phyloP scores from a whole-genome alignment of 1,139 yeast species.

The Lodderomyces elongisporus region DNA sequence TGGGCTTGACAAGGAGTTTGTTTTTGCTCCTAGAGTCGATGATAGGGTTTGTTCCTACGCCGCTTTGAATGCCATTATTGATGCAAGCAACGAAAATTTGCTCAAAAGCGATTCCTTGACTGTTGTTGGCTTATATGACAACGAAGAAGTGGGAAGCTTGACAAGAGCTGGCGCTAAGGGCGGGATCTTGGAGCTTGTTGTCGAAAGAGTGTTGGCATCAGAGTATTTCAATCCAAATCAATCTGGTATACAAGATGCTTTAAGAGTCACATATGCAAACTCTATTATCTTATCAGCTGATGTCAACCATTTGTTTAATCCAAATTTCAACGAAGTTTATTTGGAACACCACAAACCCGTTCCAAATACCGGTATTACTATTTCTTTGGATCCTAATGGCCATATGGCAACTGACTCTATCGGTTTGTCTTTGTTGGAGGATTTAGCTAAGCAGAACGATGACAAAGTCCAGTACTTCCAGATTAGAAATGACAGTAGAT shows the following conservation, averaged over 20 bases:
- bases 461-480: conserved; percentile 38
- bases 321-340: conserved; percentile 36
- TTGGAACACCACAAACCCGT: conserved; percentile 36
- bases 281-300: conserved; percentile 41
- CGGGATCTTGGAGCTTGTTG: conserved; percentile 31
- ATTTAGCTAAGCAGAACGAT: conserved; percentile 25
- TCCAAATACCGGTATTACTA: conserved; percentile 39
- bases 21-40: conserved; percentile 42
- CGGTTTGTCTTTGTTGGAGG: conserved; percentile 30
- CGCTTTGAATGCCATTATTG: conserved; percentile 34
- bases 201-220: conserved; percentile 29
- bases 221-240: conserved; percentile 15
- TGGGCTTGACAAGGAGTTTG: conserved; percentile 36
- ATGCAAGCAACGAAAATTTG: conserved; percentile 16
- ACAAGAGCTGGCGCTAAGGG: conserved; percentile 43
- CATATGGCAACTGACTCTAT: conserved; percentile 42
- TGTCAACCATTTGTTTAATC: conserved; percentile 44
- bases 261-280: conserved; percentile 29
- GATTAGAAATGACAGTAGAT: conserved; percentile 39
- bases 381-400: conserved; percentile 39
- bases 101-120: conserved; percentile 28
- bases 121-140: conserved; percentile 37
- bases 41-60: conserved; percentile 42
- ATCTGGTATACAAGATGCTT: conserved; percentile 19
- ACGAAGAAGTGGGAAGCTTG: conserved; percentile 43